These are phyloP conservation scores for Grosmannia clavigera DNA, from an alignment of 2,329 filamentous ascomycete genomes.

Conservation along the genomic window DNA sequence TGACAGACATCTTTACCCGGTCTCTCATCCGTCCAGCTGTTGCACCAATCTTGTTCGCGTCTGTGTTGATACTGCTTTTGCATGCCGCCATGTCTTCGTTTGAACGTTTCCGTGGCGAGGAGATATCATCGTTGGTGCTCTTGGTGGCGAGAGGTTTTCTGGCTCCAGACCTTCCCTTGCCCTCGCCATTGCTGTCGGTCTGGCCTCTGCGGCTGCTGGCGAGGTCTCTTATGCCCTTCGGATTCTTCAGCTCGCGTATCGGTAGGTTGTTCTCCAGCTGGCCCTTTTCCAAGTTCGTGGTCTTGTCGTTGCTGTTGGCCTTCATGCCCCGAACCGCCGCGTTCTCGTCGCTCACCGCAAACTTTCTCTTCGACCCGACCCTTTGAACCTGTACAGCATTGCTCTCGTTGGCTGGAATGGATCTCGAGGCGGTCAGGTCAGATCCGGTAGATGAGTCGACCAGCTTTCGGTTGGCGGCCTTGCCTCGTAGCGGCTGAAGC, in stretches of 20 bases:
- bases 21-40: slow-evolving; percentile 2
- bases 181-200: slow-evolving; percentile 17
- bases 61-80: neutral
- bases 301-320: slow-evolving; percentile 17
- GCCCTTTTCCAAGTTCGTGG: slow-evolving; percentile 10
- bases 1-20: slow-evolving; percentile 14
- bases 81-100: slow-evolving; percentile 14
- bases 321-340: slow-evolving; percentile 23
- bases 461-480: neutral
- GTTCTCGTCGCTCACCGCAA: slow-evolving; percentile 41
- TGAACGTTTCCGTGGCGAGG: slow-evolving; percentile 41
- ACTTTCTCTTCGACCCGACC: slow-evolving; percentile 45
- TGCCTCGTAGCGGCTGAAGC: neutral
- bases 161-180: slow-evolving; percentile 15
- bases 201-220: slow-evolving; percentile 26
- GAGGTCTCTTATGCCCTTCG: slow-evolving; percentile 35
- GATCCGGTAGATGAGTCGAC: neutral
- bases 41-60: slow-evolving; percentile 7
- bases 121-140: slow-evolving; percentile 46
- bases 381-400: slow-evolving; percentile 18
- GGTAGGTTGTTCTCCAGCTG: slow-evolving; percentile 7
- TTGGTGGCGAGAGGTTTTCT: slow-evolving; percentile 43
- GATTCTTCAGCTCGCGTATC: slow-evolving; percentile 18
- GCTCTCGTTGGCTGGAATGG: neutral
- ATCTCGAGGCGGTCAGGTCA: neutral